Percentiles rank a stretch among this genome's conserved stretches.
phyloP scores from a whole-genome alignment of 805 yeast species.

The Starmerella lactis-condensi region DNA sequence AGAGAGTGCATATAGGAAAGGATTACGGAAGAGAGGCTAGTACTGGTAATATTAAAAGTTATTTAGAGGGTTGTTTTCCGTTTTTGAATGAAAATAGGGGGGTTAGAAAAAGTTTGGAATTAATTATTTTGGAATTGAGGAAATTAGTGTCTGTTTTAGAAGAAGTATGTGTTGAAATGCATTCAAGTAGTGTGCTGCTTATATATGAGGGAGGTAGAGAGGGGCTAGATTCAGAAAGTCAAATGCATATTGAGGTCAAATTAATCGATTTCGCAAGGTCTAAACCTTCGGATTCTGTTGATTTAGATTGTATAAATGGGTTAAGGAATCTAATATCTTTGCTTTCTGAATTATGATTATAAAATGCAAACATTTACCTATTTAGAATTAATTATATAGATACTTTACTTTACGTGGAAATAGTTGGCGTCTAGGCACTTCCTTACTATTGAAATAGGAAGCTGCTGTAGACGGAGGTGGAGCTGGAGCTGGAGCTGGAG shows the following conservation, averaged over 20 bases:
- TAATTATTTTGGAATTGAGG: constrained; percentile 43
- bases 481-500: no score
- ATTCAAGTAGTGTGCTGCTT: constrained; percentile 31
- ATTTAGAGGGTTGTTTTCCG: constrained; percentile 30
- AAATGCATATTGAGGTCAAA: constrained; percentile 33
- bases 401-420: no score
- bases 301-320: constrained; percentile 53
- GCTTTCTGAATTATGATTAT: no score
- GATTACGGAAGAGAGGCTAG: constrained; percentile 48
- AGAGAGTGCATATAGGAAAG: constrained; percentile 42
- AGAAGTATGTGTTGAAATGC: constrained; percentile 22
- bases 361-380: no score
- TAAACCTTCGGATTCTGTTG: constrained; percentile 40
- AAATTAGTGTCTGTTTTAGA: constrained; percentile 46
- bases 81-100: no score
- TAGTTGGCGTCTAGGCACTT: no score
- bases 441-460: no score
- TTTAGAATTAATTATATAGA: no score
- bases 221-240: constrained; percentile 33
- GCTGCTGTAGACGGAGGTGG: no score
- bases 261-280: constrained; percentile 90
- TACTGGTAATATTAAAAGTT: constrained; percentile 26
- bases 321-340: constrained; percentile 28
- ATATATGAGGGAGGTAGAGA: constrained; percentile 48
- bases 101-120: no score